Percentiles rank a stretch among this genome's conserved stretches.
phyloP scores from a whole-genome alignment of 768 basidiomycete genomes.

The Phlegmacium glaucopus region DNA sequence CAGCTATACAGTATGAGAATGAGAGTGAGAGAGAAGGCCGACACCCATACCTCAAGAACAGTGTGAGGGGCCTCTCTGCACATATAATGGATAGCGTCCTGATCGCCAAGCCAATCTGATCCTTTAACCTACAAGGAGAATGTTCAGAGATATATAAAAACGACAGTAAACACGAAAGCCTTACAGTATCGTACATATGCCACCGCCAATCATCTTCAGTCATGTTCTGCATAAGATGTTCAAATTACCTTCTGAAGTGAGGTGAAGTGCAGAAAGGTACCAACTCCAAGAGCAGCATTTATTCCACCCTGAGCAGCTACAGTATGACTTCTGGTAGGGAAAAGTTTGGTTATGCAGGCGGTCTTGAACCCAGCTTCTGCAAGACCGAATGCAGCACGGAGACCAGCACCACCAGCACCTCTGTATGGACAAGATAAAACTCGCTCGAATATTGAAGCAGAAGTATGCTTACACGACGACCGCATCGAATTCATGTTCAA shows the following conservation, averaged over 20 bases:
- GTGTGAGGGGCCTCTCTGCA: conserved; percentile 93
- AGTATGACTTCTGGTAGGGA: conserved; percentile 97
- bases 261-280: conserved; percentile 23
- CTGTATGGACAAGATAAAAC: conserved; percentile 33
- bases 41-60: conserved; percentile 74
- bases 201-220: conserved; percentile 99
- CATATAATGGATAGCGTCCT: conserved; percentile 99
- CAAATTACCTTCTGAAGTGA: conserved; percentile 4
- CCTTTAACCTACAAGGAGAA: conserved; percentile 81
- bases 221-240: conserved; percentile 67
- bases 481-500: conserved; percentile 99
- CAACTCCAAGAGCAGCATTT: conserved; percentile 92
- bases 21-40: background rate
- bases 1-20: conserved; percentile 49
- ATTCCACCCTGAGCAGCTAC: conserved; percentile 99
- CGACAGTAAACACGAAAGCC: conserved; percentile 21
- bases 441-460: no score
- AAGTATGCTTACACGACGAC: conserved; percentile 84
- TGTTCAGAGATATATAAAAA: conserved; percentile 11
- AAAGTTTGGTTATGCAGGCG: conserved; percentile 98
- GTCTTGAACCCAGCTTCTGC: conserved; percentile 99
- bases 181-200: conserved; percentile 96
- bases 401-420: conserved; percentile 96
- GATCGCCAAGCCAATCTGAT: conserved; percentile 99
- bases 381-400: conserved; percentile 96